A percentile compares a stretch with the other conserved stretches of the same genome.
These are phyloP conservation scores for Claviceps fusiformis DNA, from an alignment of 2,329 filamentous ascomycete species.

Conservation along the genomic window DNA sequence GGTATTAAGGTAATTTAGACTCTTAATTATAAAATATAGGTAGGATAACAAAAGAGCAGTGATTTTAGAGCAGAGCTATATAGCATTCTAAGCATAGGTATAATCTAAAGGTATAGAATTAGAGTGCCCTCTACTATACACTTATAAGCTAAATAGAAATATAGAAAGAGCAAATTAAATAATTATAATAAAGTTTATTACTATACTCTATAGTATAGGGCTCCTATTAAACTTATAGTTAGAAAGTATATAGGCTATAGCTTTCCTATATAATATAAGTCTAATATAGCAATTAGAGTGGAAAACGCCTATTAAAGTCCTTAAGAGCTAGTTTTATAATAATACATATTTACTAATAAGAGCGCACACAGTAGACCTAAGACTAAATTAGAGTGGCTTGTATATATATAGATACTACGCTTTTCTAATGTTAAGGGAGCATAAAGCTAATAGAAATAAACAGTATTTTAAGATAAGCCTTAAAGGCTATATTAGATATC, in stretches of 20 bases:
- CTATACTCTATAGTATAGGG: neutral
- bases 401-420: neutral
- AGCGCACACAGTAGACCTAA: neutral
- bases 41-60: no score
- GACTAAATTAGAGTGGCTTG: neutral
- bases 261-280: neutral
- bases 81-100: no score
- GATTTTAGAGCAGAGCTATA: no score
- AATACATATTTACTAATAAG: neutral
- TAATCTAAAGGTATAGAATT: no score
- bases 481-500: neutral
- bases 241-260: neutral
- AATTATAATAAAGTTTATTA: neutral
- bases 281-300: neutral
- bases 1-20: no score
- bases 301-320: neutral
- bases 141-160: no score
- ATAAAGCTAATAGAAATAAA: neutral
- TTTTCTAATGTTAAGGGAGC: neutral
- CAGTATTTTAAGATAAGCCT: neutral
- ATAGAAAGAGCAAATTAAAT: no score
- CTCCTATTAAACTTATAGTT: neutral
- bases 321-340: neutral
- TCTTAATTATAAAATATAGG: no score
- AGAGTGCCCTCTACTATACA: no score